A percentile compares a stretch with the other conserved stretches of the same genome.
Evolutionary conservation across 2,329 filamentous ascomycete genomes (phyloP).

Genomic region (Colletotrichum plurivorum): DNA sequence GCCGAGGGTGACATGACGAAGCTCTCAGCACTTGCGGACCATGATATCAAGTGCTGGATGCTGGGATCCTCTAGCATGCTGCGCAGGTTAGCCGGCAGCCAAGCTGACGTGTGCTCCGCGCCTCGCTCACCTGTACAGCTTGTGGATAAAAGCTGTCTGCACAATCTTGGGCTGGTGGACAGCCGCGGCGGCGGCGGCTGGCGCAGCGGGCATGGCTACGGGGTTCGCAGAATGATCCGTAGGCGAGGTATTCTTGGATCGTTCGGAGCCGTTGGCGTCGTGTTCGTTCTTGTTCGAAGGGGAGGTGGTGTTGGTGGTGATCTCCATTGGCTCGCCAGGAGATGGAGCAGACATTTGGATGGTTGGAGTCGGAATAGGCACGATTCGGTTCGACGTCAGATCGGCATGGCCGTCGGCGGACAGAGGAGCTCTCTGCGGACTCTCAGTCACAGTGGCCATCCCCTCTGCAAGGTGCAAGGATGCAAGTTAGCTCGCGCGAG

Average conservation of each 20-base stretch:
- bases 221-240: conserved; percentile 55
- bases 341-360: conserved; percentile 72
- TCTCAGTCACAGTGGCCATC: conserved; percentile 69
- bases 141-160: conserved; percentile 98
- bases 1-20: conserved; percentile 99
- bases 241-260: conserved; percentile 54
- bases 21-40: conserved; percentile 93
- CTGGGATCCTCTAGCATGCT: conserved; percentile 97
- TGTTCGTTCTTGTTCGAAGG: conserved; percentile 37
- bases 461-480: conserved; percentile 53
- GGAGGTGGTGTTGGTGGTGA: conserved; percentile 61
- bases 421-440: conserved; percentile 59
- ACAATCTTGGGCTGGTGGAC: conserved; percentile 97
- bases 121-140: conserved; percentile 89
- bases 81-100: conserved; percentile 33
- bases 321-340: conserved; percentile 73
- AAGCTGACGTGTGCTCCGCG: background rate
- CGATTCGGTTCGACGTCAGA: conserved; percentile 66
- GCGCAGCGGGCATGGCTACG: conserved; percentile 65
- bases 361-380: conserved; percentile 65
- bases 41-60: conserved; percentile 96
- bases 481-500: conserved; percentile 41
- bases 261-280: conserved; percentile 49
- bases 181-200: conserved; percentile 75
- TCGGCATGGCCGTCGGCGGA: conserved; percentile 58